Conservation (phyloP, 129 eudicot genomes). For the Glebionis coronaria region DNA sequence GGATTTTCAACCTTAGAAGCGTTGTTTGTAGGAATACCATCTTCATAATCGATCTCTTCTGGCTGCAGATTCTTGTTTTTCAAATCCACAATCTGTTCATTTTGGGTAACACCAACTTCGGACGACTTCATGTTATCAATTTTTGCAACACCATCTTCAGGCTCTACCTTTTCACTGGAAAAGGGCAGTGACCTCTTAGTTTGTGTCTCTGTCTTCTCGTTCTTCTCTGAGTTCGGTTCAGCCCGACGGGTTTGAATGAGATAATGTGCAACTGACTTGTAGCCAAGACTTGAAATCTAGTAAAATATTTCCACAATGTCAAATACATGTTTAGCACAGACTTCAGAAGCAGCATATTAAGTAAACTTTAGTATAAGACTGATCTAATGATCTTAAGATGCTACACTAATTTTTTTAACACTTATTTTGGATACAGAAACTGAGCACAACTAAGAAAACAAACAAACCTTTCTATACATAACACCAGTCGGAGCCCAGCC, state of each 20-base stretch:
- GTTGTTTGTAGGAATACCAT: neutral
- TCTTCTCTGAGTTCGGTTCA: constrained; percentile 30
- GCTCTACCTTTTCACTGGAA: constrained; percentile 6
- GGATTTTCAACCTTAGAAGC: neutral
- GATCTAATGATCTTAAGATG: neutral
- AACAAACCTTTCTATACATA: constrained; percentile 60
- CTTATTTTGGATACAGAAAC: neutral
- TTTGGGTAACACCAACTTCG: neutral
- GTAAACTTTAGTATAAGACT: neutral
- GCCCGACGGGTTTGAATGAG: constrained; percentile 64
- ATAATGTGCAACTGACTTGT: constrained; percentile 95
- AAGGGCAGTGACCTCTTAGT: constrained; percentile 61
- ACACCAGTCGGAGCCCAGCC: constrained; percentile 91
- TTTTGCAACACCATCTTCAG: constrained; percentile 15
- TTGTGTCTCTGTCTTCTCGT: constrained; percentile 17
- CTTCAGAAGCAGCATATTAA: no score
- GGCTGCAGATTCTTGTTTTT: neutral
- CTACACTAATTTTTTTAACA: neutral
- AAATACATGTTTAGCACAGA: neutral
- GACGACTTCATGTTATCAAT: no score
- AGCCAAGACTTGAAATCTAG: constrained; percentile 70
- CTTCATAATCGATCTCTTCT: neutral
- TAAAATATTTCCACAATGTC: constrained; percentile 25
- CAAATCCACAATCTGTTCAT: constrained; percentile 7
- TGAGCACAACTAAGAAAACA: neutral